Evolutionary conservation across 1,284 basidiomycete species (phyloP), one percentile per base, ranked within the genome.

Genomic region (Apiotrichum brassicae): DNA sequence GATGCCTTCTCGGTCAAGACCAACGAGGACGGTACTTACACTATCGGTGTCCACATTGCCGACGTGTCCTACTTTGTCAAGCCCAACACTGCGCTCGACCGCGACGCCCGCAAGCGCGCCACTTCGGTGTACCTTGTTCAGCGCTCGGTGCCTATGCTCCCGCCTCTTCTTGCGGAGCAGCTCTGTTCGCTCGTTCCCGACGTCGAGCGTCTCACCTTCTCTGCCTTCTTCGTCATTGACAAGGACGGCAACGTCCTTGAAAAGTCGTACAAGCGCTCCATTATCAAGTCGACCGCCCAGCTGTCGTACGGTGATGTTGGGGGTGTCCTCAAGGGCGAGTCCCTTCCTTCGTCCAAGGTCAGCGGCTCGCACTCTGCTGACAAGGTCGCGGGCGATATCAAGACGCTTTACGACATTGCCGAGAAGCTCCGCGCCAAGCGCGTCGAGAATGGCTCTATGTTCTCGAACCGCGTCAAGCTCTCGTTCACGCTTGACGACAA

Each of bases 1-100:
- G 91, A 97, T 63, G 95, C 95, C 6, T 66, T 98, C 4, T 95
- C 92, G 24, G 78, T 98, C 73, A 86, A 85, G 66, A 70, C 76
- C 56, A 90, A 91, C 62, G 89, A 92, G 18, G 88, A 95, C 68
- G 92, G 91, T 19, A 89, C 85, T 8, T 91, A 82, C 66, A 87
- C 91, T 46, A 81, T 99, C 43, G 90, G 90, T 50, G 83, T 98
- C 12, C 95, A 98, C 66, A 83, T 98, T 60, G 87, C 93, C 19
- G 95, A 99, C 71, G 92, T 97, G 1, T 88, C 92, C 2, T 85
- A 87, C 78, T 98, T 97, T 75, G 87, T 94, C 66, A 94, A 92
- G 76, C 84, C 90, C 23, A 95, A 95, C 72, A 95, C 90, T 8
- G 87, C 93, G 16, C 78, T 99, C 59, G 95, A 99, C 66, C 89